Evolutionary conservation across 2,329 filamentous ascomycete genomes (phyloP).

Genomic region (Penicillium sp.): DNA sequence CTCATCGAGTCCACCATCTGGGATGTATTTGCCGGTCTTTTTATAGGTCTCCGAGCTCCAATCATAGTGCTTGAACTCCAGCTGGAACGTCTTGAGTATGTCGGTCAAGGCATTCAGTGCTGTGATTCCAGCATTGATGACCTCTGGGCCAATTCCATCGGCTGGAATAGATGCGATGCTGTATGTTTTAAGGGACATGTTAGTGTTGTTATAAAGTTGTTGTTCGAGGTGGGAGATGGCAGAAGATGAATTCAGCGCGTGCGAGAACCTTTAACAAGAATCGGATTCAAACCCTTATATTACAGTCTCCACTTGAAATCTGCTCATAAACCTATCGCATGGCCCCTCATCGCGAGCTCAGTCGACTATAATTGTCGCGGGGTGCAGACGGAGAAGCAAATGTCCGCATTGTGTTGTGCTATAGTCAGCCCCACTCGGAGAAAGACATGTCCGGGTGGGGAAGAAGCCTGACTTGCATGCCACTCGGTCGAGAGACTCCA

Average conservation of each 20-base stretch:
- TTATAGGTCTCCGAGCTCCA: constrained; percentile 68
- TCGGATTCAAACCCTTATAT: not conserved
- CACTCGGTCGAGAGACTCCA: not conserved
- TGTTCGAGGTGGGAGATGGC: not conserved
- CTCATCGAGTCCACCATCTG: constrained; percentile 57
- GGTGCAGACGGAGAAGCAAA: constrained; percentile 10
- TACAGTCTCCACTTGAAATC: not conserved
- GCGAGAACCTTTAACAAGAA: not conserved
- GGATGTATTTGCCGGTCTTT: constrained; percentile 63
- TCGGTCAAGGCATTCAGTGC: constrained; percentile 51
- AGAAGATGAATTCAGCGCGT: not conserved
- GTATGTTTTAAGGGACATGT: constrained; percentile 35
- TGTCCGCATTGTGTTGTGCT: not conserved
- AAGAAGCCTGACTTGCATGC: not conserved
- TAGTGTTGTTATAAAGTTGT: not conserved
- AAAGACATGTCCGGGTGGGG: constrained; percentile 16
- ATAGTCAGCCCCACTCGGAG: constrained; percentile 5
- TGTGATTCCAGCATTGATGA: constrained; percentile 61
- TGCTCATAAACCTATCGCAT: not conserved
- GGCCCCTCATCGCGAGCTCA: constrained; percentile 6
- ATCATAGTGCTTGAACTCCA: constrained; percentile 62
- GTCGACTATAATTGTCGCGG: constrained; percentile 2
- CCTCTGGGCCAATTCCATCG: constrained; percentile 68
- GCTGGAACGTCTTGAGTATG: constrained; percentile 54
- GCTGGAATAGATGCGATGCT: constrained; percentile 64